Evolutionary conservation across 164 flowering plant species (phyloP).

Genomic region (Dillenia turbinata): DNA sequence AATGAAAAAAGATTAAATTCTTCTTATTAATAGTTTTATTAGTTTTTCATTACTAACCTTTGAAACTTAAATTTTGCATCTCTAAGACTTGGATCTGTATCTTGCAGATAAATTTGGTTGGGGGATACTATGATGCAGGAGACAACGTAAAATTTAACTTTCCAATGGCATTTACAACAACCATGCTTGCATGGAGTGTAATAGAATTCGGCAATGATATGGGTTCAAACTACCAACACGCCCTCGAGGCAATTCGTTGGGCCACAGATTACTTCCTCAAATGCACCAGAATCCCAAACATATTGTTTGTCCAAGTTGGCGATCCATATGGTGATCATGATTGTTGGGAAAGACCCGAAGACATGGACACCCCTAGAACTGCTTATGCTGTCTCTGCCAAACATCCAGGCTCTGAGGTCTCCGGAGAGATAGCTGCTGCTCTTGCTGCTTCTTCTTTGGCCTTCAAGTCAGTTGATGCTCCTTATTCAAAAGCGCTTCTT

Average conservation of each 20-base stretch:
- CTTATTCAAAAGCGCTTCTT: constrained; percentile 41
- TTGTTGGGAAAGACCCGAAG: constrained; percentile 86
- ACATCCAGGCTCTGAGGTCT: constrained; percentile 67
- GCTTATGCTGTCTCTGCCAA: constrained; percentile 25
- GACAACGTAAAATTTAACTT: constrained; percentile 81
- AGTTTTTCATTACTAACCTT: too few species aligned
- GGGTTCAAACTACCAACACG: constrained; percentile 41
- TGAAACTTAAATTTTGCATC: too few species aligned
- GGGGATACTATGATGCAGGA: constrained; percentile 89
- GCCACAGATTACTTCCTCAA: constrained; percentile 74
- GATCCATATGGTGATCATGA: constrained; percentile 50
- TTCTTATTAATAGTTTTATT: too few species aligned
- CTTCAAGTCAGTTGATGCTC: constrained; percentile 27
- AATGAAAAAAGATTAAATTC: too few species aligned
- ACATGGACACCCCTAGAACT: constrained; percentile 71
- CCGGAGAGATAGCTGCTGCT: constrained; percentile 74
- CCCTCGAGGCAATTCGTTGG: constrained; percentile 62
- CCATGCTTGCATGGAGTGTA: constrained; percentile 73
- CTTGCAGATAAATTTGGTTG: constrained; percentile 60
- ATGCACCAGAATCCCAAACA: constrained; percentile 41
- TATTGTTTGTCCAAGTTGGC: constrained; percentile 61
- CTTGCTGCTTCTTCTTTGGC: constrained; percentile 62
- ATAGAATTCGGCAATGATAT: constrained; percentile 52
- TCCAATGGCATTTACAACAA: constrained; percentile 82
- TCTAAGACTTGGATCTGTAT: too few species aligned